These are phyloP conservation scores for Oxytropis ochrocephala DNA, from an alignment of 306 rosid genomes.

Conservation along the genomic window DNA sequence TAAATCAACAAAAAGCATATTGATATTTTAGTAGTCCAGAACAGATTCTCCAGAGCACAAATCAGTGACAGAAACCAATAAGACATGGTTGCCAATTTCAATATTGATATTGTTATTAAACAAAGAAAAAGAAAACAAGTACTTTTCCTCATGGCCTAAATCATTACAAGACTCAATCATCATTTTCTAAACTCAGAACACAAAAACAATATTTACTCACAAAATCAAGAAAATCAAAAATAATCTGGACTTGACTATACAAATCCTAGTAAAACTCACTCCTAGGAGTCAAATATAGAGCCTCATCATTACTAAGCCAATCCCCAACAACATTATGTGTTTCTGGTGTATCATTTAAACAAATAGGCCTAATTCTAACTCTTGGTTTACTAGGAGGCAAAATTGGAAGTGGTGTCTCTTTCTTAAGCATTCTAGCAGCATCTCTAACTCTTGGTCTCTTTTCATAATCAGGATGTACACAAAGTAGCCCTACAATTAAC, in stretches of 20 bases:
- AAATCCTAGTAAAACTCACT: slow-evolving; percentile 54
- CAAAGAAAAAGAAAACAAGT: slow-evolving; percentile 21
- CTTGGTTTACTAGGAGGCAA: slow-evolving; percentile 62
- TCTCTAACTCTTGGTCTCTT: slow-evolving; percentile 67
- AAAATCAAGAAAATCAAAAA: slow-evolving; percentile 12
- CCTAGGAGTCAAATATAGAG: slow-evolving; percentile 63
- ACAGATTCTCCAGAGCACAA: background rate
- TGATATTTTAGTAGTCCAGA: no score
- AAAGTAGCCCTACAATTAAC: slow-evolving; percentile 64
- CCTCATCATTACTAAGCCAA: slow-evolving; percentile 38
- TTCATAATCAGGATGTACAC: slow-evolving; percentile 69
- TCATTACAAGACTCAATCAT: background rate
- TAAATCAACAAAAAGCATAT: no score
- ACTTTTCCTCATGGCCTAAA: slow-evolving; percentile 5
- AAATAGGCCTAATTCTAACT: slow-evolving; percentile 42
- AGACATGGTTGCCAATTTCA: background rate
- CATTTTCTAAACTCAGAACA: background rate
- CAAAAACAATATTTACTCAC: background rate
- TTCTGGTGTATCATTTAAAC: slow-evolving; percentile 31
- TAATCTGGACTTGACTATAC: background rate
- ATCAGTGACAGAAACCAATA: background rate
- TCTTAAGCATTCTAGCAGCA: slow-evolving; percentile 53
- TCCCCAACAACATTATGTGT: slow-evolving; percentile 14
- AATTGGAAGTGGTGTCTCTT: slow-evolving; percentile 59
- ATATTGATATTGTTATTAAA: slow-evolving; percentile 10